Percentiles rank a stretch among this genome's conserved stretches.
Evolutionary conservation across 2,329 filamentous ascomycete genomes (phyloP).

Genomic region (Ophioceras dolichostomum): DNA sequence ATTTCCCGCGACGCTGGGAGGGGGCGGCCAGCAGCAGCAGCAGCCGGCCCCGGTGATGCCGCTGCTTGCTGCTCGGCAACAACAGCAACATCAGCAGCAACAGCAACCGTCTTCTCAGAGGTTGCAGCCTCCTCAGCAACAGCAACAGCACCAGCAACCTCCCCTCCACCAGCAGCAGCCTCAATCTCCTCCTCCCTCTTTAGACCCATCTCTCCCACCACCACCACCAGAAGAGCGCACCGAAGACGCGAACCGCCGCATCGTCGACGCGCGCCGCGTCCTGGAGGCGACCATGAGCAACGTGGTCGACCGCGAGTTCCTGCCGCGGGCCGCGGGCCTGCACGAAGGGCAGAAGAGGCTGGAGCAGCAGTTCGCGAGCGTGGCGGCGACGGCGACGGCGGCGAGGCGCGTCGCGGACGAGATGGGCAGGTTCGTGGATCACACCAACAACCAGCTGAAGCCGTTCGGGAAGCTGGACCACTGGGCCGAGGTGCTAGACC

Average conservation of each 20-base stretch:
- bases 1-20: too few species aligned
- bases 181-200: constrained; percentile 6
- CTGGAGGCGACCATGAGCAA: constrained; percentile 55
- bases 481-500: constrained; percentile 73
- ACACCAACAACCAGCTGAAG: constrained; percentile 54
- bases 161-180: constrained; percentile 6
- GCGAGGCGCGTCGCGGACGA: constrained; percentile 53
- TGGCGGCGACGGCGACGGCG: constrained; percentile 45
- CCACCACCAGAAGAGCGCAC: not conserved
- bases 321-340: constrained; percentile 53
- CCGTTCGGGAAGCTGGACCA: constrained; percentile 76
- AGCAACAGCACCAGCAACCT: constrained; percentile 2
- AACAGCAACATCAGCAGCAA: too few species aligned
- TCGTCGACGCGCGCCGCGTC: constrained; percentile 42
- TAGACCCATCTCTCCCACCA: constrained; percentile 3
- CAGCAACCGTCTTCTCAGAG: too few species aligned
- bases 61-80: too few species aligned
- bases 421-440: constrained; percentile 50
- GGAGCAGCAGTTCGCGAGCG: constrained; percentile 52
- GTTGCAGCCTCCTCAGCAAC: too few species aligned
- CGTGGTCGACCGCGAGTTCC: constrained; percentile 56
- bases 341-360: constrained; percentile 58
- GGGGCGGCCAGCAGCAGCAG: too few species aligned
- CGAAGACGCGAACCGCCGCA: not conserved
- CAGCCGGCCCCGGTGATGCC: too few species aligned